These are phyloP conservation scores for Cercophora samala DNA, from an alignment of 495 filamentous ascomycete genomes.

Conservation along the genomic window DNA sequence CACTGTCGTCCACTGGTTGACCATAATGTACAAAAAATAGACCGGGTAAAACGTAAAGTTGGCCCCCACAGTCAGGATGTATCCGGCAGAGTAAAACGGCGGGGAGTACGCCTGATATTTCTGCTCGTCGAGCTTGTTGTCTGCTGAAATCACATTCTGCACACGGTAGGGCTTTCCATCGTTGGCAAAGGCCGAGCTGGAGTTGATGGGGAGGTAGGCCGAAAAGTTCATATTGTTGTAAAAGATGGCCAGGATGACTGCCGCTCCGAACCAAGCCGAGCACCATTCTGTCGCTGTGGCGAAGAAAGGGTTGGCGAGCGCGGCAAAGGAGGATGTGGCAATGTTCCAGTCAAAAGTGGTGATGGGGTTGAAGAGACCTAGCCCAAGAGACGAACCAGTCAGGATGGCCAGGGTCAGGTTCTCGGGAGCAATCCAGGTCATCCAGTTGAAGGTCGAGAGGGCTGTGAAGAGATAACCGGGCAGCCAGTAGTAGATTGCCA, in stretches of 20 bases:
- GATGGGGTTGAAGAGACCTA: slow-evolving; percentile 35
- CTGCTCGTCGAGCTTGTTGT: slow-evolving; percentile 48
- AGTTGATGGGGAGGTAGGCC: slow-evolving; percentile 52
- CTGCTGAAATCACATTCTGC: slow-evolving; percentile 43
- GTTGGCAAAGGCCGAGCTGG: slow-evolving; percentile 52
- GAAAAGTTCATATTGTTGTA: slow-evolving; percentile 50
- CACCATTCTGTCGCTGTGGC: slow-evolving; percentile 31
- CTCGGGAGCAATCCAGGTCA: slow-evolving; percentile 41
- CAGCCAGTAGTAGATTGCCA: slow-evolving; percentile 41
- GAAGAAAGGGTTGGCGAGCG: slow-evolving; percentile 38
- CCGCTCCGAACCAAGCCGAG: slow-evolving; percentile 23
- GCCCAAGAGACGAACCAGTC: slow-evolving; percentile 28
- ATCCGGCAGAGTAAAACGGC: slow-evolving; percentile 59
- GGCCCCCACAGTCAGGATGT: slow-evolving; percentile 54
- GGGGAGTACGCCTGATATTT: slow-evolving; percentile 57
- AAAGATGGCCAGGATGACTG: slow-evolving; percentile 51
- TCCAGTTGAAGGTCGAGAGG: slow-evolving; percentile 40
- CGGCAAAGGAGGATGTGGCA: slow-evolving; percentile 32
- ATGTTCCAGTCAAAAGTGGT: slow-evolving; percentile 39
- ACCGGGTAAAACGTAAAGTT: slow-evolving; percentile 58
- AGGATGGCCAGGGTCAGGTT: slow-evolving; percentile 34
- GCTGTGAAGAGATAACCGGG: slow-evolving; percentile 39
- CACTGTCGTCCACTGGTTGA: slow-evolving; percentile 51
- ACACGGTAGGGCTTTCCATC: slow-evolving; percentile 51
- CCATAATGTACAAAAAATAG: slow-evolving; percentile 52